A percentile compares a stretch with the other conserved stretches of the same genome.
Conservation (phyloP, 2,329 filamentous ascomycete genomes). For the Neobulgaria alba region DNA sequence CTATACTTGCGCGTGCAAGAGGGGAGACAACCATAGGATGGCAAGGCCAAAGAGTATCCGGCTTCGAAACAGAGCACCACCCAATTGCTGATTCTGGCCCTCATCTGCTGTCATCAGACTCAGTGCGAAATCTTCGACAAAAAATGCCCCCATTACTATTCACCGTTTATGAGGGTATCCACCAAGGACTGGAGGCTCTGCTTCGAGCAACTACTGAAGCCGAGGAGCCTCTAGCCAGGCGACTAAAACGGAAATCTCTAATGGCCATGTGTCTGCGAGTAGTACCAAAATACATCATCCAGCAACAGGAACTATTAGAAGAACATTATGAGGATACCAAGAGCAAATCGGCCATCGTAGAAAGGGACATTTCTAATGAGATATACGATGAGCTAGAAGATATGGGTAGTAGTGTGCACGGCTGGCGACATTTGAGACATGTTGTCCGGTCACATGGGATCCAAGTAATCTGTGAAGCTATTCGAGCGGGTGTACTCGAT, state of each 20-base stretch:
- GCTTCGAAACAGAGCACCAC: too few species aligned
- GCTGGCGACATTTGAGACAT: constrained; percentile 38
- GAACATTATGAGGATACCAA: constrained; percentile 33
- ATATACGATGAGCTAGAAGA: constrained; percentile 42
- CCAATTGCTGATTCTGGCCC: constrained; percentile 9
- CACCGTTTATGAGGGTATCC: constrained; percentile 37
- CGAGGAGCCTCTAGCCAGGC: constrained; percentile 6
- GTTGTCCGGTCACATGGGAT: constrained; percentile 41
- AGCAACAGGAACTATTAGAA: constrained; percentile 36
- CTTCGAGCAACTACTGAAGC: constrained; percentile 33
- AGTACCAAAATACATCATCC: constrained; percentile 39
- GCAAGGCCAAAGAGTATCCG: too few species aligned
- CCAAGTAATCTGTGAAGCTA: constrained; percentile 34
- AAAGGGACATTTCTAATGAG: constrained; percentile 34
- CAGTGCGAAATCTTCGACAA: constrained; percentile 30
- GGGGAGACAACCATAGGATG: too few species aligned
- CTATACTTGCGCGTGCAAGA: constrained; percentile 25
- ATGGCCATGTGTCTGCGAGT: constrained; percentile 41
- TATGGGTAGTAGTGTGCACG: constrained; percentile 32
- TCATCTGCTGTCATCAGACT: constrained; percentile 19
- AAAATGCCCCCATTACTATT: constrained; percentile 26
- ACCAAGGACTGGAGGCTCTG: constrained; percentile 37
- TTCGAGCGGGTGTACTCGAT: constrained; percentile 35
- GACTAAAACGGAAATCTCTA: constrained; percentile 33
- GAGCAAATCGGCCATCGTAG: constrained; percentile 26